A percentile compares a stretch with the other conserved stretches of the same genome.
phyloP scores from a whole-genome alignment of 2,329 filamentous ascomycete species.

The Ceratocystis cubensis region DNA sequence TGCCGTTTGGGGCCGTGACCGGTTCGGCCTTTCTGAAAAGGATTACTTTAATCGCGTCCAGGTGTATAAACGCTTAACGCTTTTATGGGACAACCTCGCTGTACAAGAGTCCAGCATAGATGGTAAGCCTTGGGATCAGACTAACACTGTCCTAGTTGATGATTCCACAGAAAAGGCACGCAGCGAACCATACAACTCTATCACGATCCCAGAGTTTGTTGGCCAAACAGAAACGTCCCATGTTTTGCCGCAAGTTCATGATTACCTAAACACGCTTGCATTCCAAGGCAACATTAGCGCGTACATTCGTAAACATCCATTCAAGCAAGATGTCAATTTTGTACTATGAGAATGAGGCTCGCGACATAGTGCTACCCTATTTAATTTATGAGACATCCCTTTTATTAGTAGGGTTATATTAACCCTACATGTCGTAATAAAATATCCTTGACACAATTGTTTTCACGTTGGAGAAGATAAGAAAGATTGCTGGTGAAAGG shows the following conservation, averaged over 20 bases:
- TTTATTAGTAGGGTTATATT: too few relatives aligned
- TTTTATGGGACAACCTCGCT: slow-evolving; percentile 50
- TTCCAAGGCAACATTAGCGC: slow-evolving; percentile 48
- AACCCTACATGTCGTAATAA: too few relatives aligned
- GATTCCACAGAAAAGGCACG: slow-evolving; percentile 70
- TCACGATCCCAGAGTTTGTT: slow-evolving; percentile 67
- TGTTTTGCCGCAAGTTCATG: slow-evolving; percentile 47
- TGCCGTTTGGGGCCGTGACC: slow-evolving; percentile 66
- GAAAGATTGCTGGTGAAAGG: slow-evolving; percentile 9
- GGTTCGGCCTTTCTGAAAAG: slow-evolving; percentile 48
- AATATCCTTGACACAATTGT: neutral
- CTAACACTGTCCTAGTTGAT: slow-evolving; percentile 81
- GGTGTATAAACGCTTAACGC: slow-evolving; percentile 75
- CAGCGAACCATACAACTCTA: slow-evolving; percentile 70
- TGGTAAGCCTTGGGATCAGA: slow-evolving; percentile 53
- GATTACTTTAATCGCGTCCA: slow-evolving; percentile 65
- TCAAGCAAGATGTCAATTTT: slow-evolving; percentile 30
- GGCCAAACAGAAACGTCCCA: slow-evolving; percentile 32
- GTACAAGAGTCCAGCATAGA: slow-evolving; percentile 35
- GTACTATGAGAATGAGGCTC: neutral
- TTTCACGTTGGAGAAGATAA: neutral
- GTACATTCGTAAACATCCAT: slow-evolving; percentile 43
- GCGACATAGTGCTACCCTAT: neutral
- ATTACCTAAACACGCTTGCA: slow-evolving; percentile 46
- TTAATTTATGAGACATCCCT: too few relatives aligned